Evolutionary conservation across 305 asterid species (phyloP).

Genomic region (Solanum aculeatissimum): DNA sequence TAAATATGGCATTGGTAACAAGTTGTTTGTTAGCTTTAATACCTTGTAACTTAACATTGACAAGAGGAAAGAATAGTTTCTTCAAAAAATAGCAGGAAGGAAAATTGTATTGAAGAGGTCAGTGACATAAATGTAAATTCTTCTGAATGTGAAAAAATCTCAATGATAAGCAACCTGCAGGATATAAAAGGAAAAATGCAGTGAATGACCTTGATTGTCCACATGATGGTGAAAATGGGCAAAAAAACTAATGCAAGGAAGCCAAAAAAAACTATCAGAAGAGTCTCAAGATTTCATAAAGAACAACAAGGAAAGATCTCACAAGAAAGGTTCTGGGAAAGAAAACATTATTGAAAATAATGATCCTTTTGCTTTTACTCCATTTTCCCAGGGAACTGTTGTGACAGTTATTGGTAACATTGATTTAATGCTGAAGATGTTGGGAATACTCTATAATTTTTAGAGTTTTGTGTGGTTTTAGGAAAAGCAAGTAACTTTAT

Average conservation of each 20-base stretch:
- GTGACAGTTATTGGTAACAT: constrained; percentile 40
- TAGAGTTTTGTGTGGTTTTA: constrained; percentile 70
- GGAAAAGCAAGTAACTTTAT: constrained; percentile 49
- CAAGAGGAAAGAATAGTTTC: constrained; percentile 26
- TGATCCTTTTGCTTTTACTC: constrained; percentile 1
- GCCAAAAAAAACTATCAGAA: neutral
- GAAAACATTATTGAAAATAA: neutral
- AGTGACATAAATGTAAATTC: constrained; percentile 6
- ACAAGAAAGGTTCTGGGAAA: neutral
- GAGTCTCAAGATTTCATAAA: neutral
- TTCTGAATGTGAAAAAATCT: neutral
- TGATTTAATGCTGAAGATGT: constrained; percentile 35
- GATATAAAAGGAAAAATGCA: constrained; percentile 14
- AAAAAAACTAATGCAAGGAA: constrained; percentile 7
- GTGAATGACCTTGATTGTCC: neutral
- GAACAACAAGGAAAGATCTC: constrained; percentile 6
- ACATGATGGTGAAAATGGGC: constrained; percentile 1
- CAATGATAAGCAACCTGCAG: constrained; percentile 18
- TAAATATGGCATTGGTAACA: neutral
- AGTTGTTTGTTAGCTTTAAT: neutral
- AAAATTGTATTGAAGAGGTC: constrained; percentile 30
- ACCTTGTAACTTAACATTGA: constrained; percentile 5
- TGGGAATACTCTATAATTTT: constrained; percentile 73
- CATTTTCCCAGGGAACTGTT: constrained; percentile 45
- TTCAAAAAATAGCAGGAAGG: constrained; percentile 42